phyloP scores from a whole-genome alignment of 148 eudicot genomes.

The Agrostemma githago region DNA sequence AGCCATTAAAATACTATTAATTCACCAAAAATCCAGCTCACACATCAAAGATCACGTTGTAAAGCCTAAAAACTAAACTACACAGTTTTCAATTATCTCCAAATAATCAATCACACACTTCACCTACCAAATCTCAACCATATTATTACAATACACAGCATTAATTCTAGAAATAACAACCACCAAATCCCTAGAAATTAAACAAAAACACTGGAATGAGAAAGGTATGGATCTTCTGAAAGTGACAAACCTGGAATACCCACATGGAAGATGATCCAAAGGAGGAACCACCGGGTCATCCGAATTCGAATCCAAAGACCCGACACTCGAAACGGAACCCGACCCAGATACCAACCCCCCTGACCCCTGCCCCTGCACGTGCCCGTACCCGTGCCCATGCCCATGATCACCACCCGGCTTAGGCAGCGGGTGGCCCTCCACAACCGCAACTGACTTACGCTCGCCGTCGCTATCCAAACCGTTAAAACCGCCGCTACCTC shows the following conservation, averaged over 20 bases:
- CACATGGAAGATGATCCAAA: constrained; percentile 44
- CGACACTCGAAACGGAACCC: constrained; percentile 59
- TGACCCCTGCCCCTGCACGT: constrained; percentile 33
- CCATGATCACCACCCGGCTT: constrained; percentile 34
- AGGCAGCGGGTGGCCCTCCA: constrained; percentile 57
- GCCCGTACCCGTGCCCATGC: constrained; percentile 25
- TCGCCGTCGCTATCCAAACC: constrained; percentile 58
- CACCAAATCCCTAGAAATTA: background rate
- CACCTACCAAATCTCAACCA: background rate
- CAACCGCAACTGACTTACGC: constrained; percentile 9
- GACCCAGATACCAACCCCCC: constrained; percentile 45
- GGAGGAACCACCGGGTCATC: constrained; percentile 48
- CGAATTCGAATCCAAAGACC: constrained; percentile 71
- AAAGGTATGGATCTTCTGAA: background rate
- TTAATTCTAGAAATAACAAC: background rate
- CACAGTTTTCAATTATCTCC: background rate
- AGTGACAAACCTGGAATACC: constrained; percentile 51
- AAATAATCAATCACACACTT: background rate
- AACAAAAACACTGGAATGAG: background rate
- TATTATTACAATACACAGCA: too few relatives aligned
- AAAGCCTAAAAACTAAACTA: background rate
- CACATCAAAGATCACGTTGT: constrained; percentile 21
- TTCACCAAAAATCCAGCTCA: constrained; percentile 11
- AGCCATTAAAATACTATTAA: background rate
- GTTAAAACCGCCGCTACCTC: background rate